Conservation (phyloP, 2,329 filamentous ascomycete genomes). For the Alternaria sp. region DNA sequence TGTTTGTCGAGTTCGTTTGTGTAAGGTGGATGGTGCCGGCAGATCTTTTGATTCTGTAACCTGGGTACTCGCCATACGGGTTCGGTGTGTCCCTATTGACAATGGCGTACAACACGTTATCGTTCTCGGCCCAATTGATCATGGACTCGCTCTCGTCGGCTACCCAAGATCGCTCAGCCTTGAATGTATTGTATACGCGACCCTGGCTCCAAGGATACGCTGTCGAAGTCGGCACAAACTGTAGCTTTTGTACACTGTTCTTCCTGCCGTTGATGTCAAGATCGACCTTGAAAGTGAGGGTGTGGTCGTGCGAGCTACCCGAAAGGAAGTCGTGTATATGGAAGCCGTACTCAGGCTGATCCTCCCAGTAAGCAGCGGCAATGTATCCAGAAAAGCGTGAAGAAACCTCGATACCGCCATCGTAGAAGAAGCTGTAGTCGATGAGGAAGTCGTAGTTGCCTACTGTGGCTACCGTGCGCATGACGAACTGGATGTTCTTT, state of each 20-base stretch:
- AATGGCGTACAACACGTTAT: conserved; percentile 55
- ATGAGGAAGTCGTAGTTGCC: conserved; percentile 48
- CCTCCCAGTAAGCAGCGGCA: conserved; percentile 31
- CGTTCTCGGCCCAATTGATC: conserved; percentile 58
- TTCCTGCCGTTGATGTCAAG: conserved; percentile 46
- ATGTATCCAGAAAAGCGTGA: conserved; percentile 40
- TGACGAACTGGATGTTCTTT: conserved; percentile 47
- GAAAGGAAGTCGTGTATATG: conserved; percentile 48
- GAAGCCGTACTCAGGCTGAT: conserved; percentile 46
- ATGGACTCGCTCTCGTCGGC: conserved; percentile 45
- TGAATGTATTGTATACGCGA: conserved; percentile 60
- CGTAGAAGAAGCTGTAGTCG: conserved; percentile 37
- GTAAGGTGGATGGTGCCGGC: conserved; percentile 48
- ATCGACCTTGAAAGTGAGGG: conserved; percentile 53
- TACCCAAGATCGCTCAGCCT: conserved; percentile 53
- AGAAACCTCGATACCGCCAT: conserved; percentile 34
- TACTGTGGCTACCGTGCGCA: conserved; percentile 58
- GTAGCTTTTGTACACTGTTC: conserved; percentile 46
- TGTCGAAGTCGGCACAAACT: conserved; percentile 52
- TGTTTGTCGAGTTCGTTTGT: conserved; percentile 56
- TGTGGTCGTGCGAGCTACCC: conserved; percentile 47
- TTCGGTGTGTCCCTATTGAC: conserved; percentile 60
- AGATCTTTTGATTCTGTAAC: conserved; percentile 59
- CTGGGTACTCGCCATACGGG: conserved; percentile 59
- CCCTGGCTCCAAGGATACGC: conserved; percentile 60